These are phyloP conservation scores for Nemania abortiva DNA, from an alignment of 2,329 filamentous ascomycete species.

Conservation along the genomic window DNA sequence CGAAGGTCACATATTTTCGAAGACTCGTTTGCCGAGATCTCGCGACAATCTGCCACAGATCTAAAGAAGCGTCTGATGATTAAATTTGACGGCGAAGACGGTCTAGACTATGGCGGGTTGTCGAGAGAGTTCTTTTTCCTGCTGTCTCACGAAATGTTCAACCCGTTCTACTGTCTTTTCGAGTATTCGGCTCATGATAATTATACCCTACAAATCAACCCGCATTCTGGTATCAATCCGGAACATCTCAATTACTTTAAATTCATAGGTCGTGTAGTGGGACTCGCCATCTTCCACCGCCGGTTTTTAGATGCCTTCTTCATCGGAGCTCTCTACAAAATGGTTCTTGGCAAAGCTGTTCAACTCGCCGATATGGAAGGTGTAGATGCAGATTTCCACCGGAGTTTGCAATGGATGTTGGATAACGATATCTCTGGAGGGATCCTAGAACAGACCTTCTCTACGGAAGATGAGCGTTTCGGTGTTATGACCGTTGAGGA, in stretches of 20 bases:
- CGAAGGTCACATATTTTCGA: conserved; percentile 97
- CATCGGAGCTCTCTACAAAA: conserved; percentile 99
- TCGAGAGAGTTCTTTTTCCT: conserved; percentile 99
- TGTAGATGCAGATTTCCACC: conserved; percentile 97
- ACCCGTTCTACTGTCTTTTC: conserved; percentile 99
- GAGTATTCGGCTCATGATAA: conserved; percentile 99
- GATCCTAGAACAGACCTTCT: conserved; percentile 94
- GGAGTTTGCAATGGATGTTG: conserved; percentile 96
- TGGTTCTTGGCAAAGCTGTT: conserved; percentile 96
- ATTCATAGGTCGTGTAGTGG: conserved; percentile 97
- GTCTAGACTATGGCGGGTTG: conserved; percentile 96
- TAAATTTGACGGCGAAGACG: conserved; percentile 98
- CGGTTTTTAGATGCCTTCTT: conserved; percentile 99
- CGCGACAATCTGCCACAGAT: conserved; percentile 93
- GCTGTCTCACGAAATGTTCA: conserved; percentile 99
- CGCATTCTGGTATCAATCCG: conserved; percentile 98
- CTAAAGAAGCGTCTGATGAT: conserved; percentile 99
- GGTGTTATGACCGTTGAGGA: conserved; percentile 95
- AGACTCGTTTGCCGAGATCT: conserved; percentile 98
- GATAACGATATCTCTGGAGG: conserved; percentile 96
- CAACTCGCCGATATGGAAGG: conserved; percentile 96
- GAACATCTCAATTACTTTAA: conserved; percentile 99
- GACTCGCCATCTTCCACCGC: conserved; percentile 96
- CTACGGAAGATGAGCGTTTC: conserved; percentile 96
- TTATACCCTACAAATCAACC: conserved; percentile 99